phyloP scores from a whole-genome alignment of 2,329 filamentous ascomycete species.

The Balansia obtecta region DNA sequence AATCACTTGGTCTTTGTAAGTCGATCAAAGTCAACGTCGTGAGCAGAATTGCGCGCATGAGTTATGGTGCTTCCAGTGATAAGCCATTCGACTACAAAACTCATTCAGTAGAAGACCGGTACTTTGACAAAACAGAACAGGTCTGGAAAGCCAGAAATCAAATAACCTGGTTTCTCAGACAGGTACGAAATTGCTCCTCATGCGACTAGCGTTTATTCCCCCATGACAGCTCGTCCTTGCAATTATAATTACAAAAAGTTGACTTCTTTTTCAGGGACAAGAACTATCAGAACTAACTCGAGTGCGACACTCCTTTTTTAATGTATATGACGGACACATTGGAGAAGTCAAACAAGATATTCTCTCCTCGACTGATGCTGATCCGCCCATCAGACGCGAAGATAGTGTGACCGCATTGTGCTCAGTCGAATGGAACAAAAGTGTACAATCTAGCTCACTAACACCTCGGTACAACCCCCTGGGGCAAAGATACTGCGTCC shows the following conservation, averaged over 20 bases:
- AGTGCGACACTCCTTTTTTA: neutral
- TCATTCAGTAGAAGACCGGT: slow-evolving; percentile 7
- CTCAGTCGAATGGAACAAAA: no score
- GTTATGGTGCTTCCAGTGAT: slow-evolving; percentile 11
- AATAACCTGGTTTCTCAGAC: slow-evolving; percentile 17
- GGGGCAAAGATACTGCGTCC: no score
- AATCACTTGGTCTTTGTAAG: neutral
- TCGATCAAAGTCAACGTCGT: slow-evolving; percentile 9
- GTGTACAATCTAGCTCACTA: no score
- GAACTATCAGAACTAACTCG: neutral
- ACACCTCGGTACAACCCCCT: no score
- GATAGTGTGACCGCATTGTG: neutral
- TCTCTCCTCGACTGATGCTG: neutral
- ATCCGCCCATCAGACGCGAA: neutral
- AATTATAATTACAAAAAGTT: neutral
- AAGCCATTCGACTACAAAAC: neutral
- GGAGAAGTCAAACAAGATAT: neutral
- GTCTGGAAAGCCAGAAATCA: slow-evolving; percentile 9
- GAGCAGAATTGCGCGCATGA: slow-evolving; percentile 15
- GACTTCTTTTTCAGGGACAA: neutral
- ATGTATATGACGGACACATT: neutral
- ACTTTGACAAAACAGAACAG: neutral
- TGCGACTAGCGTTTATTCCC: no score
- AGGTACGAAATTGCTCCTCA: neutral
- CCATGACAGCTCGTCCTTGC: neutral